Base-by-base conservation (phyloP, 345 rosid genomes). In the Abelmoschus esculentus region DNA sequence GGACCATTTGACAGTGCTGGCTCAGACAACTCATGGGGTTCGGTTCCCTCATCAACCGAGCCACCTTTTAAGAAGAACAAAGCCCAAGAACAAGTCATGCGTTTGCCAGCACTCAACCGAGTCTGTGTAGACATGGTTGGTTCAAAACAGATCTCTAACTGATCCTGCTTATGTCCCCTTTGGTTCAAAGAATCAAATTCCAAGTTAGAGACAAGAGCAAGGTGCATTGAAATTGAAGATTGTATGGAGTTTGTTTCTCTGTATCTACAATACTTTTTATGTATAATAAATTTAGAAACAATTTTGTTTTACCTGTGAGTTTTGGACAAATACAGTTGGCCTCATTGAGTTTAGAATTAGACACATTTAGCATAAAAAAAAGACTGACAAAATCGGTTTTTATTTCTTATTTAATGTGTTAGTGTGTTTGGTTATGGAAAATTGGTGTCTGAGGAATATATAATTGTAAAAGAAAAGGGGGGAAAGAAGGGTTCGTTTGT, bases 61-160 rank as follows among this genome's bases (percentile, higher is more conserved):
- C 81, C 79, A 65, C 70, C 76, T 17, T 66, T 79, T 57, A 91
- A 85, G 88, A 87, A 83, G 86, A 79, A 77, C 78, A 84, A 88
- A 71, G 64, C 49, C 65, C 71, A 58, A 59, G 74, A 78, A 54
- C 78, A 79, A 68, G 75, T 67, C 73, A 83, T 60, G 66, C 60
- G 42, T 10, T 19, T 76, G 60, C 64, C 76, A 28, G 52, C 77
- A 38, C 61, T 78, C 57, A 77, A 74, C 56, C 78, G 81, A 79
- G 77, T 85, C 60, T 78, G 72, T 28, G 80, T 78, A 52, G 82
- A 74, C 72, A 59, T 75, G 11, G 74, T 80, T 73, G 84, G 80
- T 28, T 67, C 38, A 2, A 49, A 57, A 69, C 40, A 31, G 34
- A 49, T 50, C 10, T 74, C 32, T 72, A 38, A 70, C 67, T 76